Percentiles rank a stretch among this genome's conserved stretches.
These are phyloP conservation scores for Debaryomycetaceae sp. DNA, from an alignment of 1,139 yeast genomes.

Conservation along the genomic window DNA sequence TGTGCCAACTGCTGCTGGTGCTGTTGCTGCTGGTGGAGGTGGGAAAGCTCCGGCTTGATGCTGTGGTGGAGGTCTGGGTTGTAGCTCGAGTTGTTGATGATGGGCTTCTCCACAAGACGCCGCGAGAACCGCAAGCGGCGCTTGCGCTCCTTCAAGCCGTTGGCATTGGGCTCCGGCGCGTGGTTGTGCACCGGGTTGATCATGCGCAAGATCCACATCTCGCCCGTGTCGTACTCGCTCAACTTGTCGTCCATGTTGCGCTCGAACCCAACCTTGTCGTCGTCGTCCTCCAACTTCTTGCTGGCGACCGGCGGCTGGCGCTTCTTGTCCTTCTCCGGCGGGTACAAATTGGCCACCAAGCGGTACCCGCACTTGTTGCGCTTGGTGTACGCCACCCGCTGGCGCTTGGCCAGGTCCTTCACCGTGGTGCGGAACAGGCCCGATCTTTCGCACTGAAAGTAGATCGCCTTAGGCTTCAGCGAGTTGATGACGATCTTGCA, in stretches of 20 bases:
- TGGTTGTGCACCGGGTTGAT: conserved; percentile 47
- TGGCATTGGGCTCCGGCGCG: conserved; percentile 38
- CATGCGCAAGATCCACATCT: conserved; percentile 49
- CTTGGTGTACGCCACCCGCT: conserved; percentile 49
- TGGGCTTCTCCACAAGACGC: conserved; percentile 44
- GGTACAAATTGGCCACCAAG: conserved; percentile 45
- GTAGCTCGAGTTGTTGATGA: conserved; percentile 26
- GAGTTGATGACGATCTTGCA: conserved; percentile 48
- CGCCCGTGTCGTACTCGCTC: conserved; percentile 19
- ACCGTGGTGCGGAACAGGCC: conserved; percentile 49
- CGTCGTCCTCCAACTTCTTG: conserved; percentile 15
- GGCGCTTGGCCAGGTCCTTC: conserved; percentile 44
- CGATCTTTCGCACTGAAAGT: conserved; percentile 47
- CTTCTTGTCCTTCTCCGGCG: conserved; percentile 39
- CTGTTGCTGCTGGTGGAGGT: conserved; percentile 13
- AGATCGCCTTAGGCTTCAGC: conserved; percentile 48
- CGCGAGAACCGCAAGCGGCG: conserved; percentile 39
- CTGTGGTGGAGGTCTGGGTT: conserved; percentile 12
- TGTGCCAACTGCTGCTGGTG: conserved; percentile 17
- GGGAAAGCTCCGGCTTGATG: conserved; percentile 15
- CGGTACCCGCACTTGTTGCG: conserved; percentile 48
- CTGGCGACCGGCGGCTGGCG: too few relatives aligned
- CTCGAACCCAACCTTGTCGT: conserved; percentile 15
- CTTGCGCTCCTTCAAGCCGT: conserved; percentile 18
- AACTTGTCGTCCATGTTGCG: conserved; percentile 24